Base-by-base conservation (phyloP, 371 early-diverging fungal species). In the Syncephalis fuscata region DNA sequence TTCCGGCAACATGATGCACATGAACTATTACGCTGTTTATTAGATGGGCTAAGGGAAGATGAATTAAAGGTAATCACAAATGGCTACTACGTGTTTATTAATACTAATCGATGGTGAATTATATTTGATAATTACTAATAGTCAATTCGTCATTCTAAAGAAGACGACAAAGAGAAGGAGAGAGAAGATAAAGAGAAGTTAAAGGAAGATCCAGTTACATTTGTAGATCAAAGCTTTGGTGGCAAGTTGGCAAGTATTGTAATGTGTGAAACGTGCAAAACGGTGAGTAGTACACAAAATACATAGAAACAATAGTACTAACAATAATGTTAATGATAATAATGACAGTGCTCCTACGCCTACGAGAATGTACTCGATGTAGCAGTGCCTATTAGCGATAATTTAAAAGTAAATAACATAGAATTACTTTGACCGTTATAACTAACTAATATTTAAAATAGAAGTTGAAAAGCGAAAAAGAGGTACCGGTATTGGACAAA, bases 1-100 rank as follows among this genome's bases (percentile, higher is more conserved):
- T 71, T 60, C 54, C 53, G 62, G 1, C 77, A 80, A 55, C 78
- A 80, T 52, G 80, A 80, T 49, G 68, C 70, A 39, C 80, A 80
- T 47, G 80, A 80, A 53, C 57, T 80, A 21, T 59, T 80, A 60
- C 58, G 80, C 10, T 62, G 68, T 42, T 54, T 80, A 26, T 51
- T 80, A 47, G 80, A 76, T 50, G 73, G 69, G 0, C 57, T 78
- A 14, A 55, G 62, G 48, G 65, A 66, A 11, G 80, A 80, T 49
- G 71, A 64, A 25, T 4, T 55, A 38, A 52, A 61, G 52, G 44
- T 50, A 53, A 55, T 55, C 39, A 52, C 49, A 38, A 39, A 44
- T 43, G 46, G 41, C 1, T 5, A 50, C 9, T 48, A 52, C 2
- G 15, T n/a, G 25, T 47, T 9, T 37, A 14, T 9, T 26, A 19